These are phyloP conservation scores for Prunus mongolica DNA, from an alignment of 306 rosid species.

Conservation along the genomic window DNA sequence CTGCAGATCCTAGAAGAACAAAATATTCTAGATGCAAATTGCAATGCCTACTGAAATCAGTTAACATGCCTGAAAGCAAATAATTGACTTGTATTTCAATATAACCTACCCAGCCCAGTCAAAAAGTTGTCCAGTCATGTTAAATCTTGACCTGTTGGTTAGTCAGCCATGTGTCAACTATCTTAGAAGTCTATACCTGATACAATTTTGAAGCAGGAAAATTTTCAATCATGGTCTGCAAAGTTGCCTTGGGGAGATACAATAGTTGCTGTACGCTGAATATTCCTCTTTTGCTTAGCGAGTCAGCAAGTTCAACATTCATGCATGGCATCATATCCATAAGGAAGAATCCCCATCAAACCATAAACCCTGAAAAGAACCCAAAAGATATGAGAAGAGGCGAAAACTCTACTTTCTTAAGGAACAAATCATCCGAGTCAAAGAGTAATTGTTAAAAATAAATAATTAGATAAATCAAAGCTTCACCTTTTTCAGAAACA, in stretches of 20 bases:
- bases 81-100: neutral
- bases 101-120: neutral
- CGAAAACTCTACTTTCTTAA: neutral
- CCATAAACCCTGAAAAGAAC: conserved; percentile 79
- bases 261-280: conserved; percentile 57
- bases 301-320: conserved; percentile 55
- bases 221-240: conserved; percentile 58
- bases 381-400: conserved; percentile 7
- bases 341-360: conserved; percentile 67
- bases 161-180: neutral
- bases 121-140: neutral
- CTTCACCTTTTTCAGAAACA: too few relatives aligned
- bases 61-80: conserved; percentile 6
- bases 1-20: conserved; percentile 65
- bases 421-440: neutral
- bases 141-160: neutral
- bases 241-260: conserved; percentile 59
- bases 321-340: conserved; percentile 97
- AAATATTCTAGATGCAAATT: neutral
- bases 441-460: neutral
- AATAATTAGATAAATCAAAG: neutral
- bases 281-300: conserved; percentile 51
- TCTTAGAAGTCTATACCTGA: conserved; percentile 46
- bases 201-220: conserved; percentile 67
- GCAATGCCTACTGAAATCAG: conserved; percentile 14